Conservation (phyloP, 495 filamentous ascomycete genomes). For the Filosporella fistucella region DNA sequence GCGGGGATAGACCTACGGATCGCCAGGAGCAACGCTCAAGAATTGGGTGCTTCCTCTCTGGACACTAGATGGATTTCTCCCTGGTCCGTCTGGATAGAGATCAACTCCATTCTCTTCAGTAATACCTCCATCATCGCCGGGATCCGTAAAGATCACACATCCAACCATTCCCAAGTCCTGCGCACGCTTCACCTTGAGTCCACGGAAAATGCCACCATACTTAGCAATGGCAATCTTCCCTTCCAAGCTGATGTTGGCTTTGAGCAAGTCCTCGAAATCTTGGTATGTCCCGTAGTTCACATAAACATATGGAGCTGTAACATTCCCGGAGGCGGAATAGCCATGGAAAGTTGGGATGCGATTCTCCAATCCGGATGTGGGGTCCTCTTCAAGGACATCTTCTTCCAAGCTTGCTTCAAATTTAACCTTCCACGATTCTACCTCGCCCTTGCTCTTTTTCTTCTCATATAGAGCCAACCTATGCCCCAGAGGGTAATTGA, state of each 20-base stretch:
- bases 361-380: slow-evolving; percentile 64
- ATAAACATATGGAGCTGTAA: slow-evolving; percentile 73
- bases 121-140: slow-evolving; percentile 79
- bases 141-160: slow-evolving; percentile 80
- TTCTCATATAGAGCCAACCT: slow-evolving; percentile 71
- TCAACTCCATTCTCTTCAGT: slow-evolving; percentile 78
- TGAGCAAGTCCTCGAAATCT: slow-evolving; percentile 80
- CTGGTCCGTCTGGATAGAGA: slow-evolving; percentile 82
- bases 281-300: slow-evolving; percentile 83
- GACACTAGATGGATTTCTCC: slow-evolving; percentile 81
- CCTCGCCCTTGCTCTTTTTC: slow-evolving; percentile 17
- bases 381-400: slow-evolving; percentile 80
- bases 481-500: slow-evolving; percentile 85
- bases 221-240: slow-evolving; percentile 86
- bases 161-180: slow-evolving; percentile 91
- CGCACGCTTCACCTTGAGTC: slow-evolving; percentile 88
- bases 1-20: slow-evolving; percentile 40
- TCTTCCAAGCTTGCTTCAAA: slow-evolving; percentile 83
- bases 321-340: slow-evolving; percentile 88
- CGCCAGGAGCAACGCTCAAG: slow-evolving; percentile 59
- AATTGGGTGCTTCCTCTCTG: slow-evolving; percentile 91
- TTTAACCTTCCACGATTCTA: slow-evolving; percentile 50
- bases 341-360: slow-evolving; percentile 93
- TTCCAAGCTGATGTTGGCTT: slow-evolving; percentile 67
- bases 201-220: slow-evolving; percentile 85